These are phyloP conservation scores for Austroboletus niveus DNA, from an alignment of 1,284 basidiomycete species.

Conservation along the genomic window DNA sequence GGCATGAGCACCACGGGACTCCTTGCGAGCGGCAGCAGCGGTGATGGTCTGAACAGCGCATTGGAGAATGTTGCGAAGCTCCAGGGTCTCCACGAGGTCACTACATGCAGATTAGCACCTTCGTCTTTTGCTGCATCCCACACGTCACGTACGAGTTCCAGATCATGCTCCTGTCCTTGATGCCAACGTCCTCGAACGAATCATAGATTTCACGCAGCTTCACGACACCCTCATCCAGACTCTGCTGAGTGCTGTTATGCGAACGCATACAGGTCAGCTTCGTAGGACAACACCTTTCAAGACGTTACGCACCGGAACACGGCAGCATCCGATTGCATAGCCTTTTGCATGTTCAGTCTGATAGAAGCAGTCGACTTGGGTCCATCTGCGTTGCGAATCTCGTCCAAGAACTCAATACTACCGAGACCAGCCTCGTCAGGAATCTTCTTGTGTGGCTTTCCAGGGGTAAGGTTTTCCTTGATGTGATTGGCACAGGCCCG, in stretches of 20 bases:
- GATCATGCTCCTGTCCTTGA: conserved; percentile 98
- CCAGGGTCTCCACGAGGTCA: conserved; percentile 95
- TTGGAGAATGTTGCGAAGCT: conserved; percentile 94
- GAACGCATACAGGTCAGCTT: conserved; percentile 20
- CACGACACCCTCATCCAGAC: conserved; percentile 88
- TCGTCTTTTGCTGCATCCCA: background rate
- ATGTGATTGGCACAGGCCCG: conserved; percentile 99
- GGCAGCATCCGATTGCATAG: conserved; percentile 94
- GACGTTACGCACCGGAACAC: conserved; percentile 70
- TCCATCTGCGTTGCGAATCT: conserved; percentile 83
- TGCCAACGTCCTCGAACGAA: conserved; percentile 86
- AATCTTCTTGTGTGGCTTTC: conserved; percentile 89
- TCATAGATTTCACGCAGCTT: conserved; percentile 88
- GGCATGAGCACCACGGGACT: conserved; percentile 96
- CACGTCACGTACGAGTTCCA: conserved; percentile 84
- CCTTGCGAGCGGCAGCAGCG: conserved; percentile 93
- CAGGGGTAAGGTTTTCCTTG: conserved; percentile 85
- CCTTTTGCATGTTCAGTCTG: conserved; percentile 96
- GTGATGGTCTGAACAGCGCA: conserved; percentile 96
- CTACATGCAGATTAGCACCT: conserved; percentile 39
- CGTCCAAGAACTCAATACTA: conserved; percentile 88
- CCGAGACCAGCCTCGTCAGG: conserved; percentile 86
- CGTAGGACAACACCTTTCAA: background rate
- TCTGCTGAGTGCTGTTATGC: conserved; percentile 74
- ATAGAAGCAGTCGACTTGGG: conserved; percentile 87